These are phyloP conservation scores for Rhododendron griersonianum DNA, from an alignment of 148 eudicot genomes.

Conservation along the genomic window DNA sequence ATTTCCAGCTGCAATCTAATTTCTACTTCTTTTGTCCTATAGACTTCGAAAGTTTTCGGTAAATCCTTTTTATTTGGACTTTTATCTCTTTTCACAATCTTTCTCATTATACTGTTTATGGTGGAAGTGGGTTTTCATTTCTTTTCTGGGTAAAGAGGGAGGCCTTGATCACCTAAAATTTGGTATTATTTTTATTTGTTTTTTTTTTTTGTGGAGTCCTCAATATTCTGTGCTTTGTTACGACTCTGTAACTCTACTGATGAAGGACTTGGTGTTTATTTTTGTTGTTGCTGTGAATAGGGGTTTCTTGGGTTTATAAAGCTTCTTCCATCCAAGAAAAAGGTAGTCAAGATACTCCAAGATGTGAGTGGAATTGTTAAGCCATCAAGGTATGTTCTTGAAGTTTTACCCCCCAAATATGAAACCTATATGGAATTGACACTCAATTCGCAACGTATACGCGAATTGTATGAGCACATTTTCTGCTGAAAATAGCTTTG, in stretches of 20 bases:
- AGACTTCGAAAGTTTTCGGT: neutral
- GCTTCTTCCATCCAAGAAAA: slow-evolving; percentile 33
- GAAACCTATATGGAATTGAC: neutral
- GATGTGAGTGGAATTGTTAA: slow-evolving; percentile 32
- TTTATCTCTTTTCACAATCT: neutral
- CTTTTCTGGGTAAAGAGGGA: neutral
- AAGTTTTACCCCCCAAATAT: neutral
- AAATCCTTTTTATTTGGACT: neutral
- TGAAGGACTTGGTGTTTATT: neutral
- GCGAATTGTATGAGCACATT: neutral
- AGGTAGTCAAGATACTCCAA: slow-evolving; percentile 29
- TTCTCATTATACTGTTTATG: neutral
- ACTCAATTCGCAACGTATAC: neutral
- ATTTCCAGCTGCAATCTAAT: neutral
- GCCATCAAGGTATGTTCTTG: slow-evolving; percentile 33
- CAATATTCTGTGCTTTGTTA: neutral
- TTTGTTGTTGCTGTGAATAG: slow-evolving; percentile 12
- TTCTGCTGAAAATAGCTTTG: neutral
- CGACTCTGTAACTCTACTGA: neutral
- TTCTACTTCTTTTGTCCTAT: neutral
- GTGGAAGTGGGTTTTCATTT: neutral
- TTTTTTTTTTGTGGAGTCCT: neutral
- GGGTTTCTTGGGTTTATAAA: slow-evolving; percentile 30
- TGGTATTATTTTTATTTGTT: neutral
- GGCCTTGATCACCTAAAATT: neutral